phyloP scores from a whole-genome alignment of 2,329 filamentous ascomycete genomes.

The Ceratocystis eucalypticola region DNA sequence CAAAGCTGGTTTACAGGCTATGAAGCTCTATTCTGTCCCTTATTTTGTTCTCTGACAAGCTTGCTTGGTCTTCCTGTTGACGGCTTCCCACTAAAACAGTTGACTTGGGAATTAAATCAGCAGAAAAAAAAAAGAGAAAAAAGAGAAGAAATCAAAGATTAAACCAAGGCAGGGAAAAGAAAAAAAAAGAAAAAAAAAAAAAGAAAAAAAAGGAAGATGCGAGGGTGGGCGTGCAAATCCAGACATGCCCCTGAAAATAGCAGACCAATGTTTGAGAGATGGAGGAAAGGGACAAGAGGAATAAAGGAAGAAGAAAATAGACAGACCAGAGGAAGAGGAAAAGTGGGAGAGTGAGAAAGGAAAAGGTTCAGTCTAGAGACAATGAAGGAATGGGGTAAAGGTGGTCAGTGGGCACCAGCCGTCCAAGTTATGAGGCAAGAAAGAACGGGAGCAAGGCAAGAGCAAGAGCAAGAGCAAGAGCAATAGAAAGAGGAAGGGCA shows the following conservation, averaged over 20 bases:
- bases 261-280: slow-evolving; percentile 9
- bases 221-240: slow-evolving; percentile 5
- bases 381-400: slow-evolving; percentile 1
- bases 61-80: background rate
- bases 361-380: background rate
- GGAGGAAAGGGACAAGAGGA: slow-evolving; percentile 11
- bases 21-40: slow-evolving; percentile 3
- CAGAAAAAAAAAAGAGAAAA: slow-evolving; percentile 2
- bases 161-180: background rate
- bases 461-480: background rate
- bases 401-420: background rate
- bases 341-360: background rate
- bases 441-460: background rate
- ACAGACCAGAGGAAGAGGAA: slow-evolving; percentile 1
- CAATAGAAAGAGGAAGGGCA: background rate
- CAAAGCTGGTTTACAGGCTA: background rate
- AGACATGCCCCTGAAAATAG: slow-evolving; percentile 7
- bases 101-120: background rate
- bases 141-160: background rate
- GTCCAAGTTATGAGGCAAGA: background rate
- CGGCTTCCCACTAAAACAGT: slow-evolving; percentile 5
- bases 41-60: slow-evolving; percentile 8
- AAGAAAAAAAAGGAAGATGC: slow-evolving; percentile 5
- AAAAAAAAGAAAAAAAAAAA: background rate
- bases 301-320: slow-evolving; percentile 6